Percentiles rank a stretch among this genome's conserved stretches.
Evolutionary conservation across 768 basidiomycete genomes (phyloP).

Genomic region (Candolleomyces aberdarensis): DNA sequence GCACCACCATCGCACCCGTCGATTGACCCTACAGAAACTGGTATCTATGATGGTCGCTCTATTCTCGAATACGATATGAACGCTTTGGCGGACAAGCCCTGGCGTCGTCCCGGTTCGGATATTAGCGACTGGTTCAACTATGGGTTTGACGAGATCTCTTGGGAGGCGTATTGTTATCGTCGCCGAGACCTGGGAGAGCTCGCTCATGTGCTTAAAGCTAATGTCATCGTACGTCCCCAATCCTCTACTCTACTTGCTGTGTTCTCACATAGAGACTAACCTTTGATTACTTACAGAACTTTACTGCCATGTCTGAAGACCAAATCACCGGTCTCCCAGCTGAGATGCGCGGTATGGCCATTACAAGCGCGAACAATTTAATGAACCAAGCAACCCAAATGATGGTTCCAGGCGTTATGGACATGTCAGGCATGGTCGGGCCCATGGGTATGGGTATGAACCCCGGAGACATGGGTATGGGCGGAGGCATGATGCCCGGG

Average conservation of each 20-base stretch:
- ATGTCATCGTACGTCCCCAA: constrained; percentile 63
- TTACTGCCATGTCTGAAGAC: constrained; percentile 79
- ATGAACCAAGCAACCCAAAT: constrained; percentile 63
- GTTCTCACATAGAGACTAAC: not conserved
- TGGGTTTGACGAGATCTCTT: constrained; percentile 95
- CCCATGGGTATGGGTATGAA: constrained; percentile 57
- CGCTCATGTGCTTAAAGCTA: constrained; percentile 75
- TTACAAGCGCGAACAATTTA: constrained; percentile 77
- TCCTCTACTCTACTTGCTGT: not conserved
- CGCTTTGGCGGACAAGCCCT: constrained; percentile 77
- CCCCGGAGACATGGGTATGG: constrained; percentile 65
- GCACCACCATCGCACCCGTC: constrained; percentile 80
- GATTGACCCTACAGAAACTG: constrained; percentile 66
- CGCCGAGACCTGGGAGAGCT: constrained; percentile 78
- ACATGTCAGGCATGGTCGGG: constrained; percentile 50
- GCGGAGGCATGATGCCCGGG: constrained; percentile 2
- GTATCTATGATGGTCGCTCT: constrained; percentile 68
- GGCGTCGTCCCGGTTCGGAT: constrained; percentile 90
- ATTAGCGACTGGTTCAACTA: constrained; percentile 99
- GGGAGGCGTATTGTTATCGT: constrained; percentile 89
- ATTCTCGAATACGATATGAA: constrained; percentile 83
- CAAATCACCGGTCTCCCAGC: constrained; percentile 74
- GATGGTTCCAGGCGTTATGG: constrained; percentile 70
- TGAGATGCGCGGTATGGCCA: constrained; percentile 83
- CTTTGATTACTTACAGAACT: constrained; percentile 50